Evolutionary conservation across 805 yeast species (phyloP).

Genomic region (Citeromyces nyonsensis): DNA sequence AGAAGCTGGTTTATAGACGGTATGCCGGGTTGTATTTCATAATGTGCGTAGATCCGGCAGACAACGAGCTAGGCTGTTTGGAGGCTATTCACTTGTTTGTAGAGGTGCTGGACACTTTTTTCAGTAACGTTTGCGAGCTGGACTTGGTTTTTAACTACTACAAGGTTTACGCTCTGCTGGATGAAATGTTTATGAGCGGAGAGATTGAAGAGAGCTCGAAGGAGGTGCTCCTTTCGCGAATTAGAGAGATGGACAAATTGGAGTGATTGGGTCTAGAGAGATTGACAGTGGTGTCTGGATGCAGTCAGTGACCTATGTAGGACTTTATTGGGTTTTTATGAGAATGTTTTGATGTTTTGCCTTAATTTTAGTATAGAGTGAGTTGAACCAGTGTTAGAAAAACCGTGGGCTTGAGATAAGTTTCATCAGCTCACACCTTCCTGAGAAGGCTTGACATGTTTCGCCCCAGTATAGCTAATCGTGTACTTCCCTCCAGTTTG

Average conservation of each 20-base stretch:
- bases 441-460: too few species aligned
- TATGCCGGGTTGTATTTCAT: conserved; percentile 88
- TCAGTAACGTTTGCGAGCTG: conserved; percentile 84
- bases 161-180: conserved; percentile 68
- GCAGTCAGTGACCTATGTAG: too few species aligned
- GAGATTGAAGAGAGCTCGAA: conserved; percentile 82
- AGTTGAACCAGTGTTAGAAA: too few species aligned
- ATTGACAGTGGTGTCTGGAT: too few species aligned
- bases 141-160: conserved; percentile 88
- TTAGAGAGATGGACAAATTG: conserved; percentile 47
- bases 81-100: conserved; percentile 82
- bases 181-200: conserved; percentile 82
- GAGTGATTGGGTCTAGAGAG: conserved; percentile 26
- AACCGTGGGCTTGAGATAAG: too few species aligned
- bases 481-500: too few species aligned
- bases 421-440: too few species aligned
- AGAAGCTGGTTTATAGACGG: conserved; percentile 68
- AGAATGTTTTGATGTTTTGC: too few species aligned
- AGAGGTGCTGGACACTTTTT: conserved; percentile 74
- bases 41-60: conserved; percentile 65
- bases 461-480: too few species aligned
- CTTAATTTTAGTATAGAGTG: too few species aligned
- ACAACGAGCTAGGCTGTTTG: conserved; percentile 69
- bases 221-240: conserved; percentile 43
- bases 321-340: too few species aligned